A percentile compares a stretch with the other conserved stretches of the same genome.
Evolutionary conservation across 495 filamentous ascomycete species (phyloP).

Genomic region (Xylaria longipes): DNA sequence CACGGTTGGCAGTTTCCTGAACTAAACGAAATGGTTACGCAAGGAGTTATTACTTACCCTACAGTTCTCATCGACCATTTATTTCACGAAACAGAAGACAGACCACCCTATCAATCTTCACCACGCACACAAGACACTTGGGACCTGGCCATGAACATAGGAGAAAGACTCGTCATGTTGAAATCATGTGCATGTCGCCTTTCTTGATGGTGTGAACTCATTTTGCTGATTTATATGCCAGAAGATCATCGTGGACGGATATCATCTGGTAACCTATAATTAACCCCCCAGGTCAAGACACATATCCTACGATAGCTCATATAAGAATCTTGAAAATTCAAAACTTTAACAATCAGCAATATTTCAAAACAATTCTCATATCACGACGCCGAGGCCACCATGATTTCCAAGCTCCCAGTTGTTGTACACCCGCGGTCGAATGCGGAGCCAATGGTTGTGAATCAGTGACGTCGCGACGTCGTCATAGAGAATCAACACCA

Average conservation of each 20-base stretch:
- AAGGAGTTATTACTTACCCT: no score
- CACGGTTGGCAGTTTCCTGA: no score
- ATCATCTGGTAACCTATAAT: no score
- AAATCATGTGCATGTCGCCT: not conserved
- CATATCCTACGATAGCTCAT: no score
- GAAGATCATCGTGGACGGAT: no score
- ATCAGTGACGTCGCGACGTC: not conserved
- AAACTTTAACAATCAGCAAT: no score
- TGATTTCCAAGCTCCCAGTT: not conserved
- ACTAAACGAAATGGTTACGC: no score
- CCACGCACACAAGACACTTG: not conserved
- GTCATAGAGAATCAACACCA: not conserved
- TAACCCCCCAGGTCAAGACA: no score
- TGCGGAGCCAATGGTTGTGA: not conserved
- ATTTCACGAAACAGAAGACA: no score
- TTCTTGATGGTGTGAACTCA: not conserved
- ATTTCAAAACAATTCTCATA: not conserved
- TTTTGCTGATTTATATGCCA: not conserved
- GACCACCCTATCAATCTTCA: not conserved
- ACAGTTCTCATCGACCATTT: no score
- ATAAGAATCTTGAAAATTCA: no score
- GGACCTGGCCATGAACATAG: not conserved
- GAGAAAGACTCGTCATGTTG: not conserved
- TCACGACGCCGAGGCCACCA: not conserved
- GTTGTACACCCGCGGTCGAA: not conserved